Percentiles rank a stretch among this genome's conserved stretches.
These are phyloP conservation scores for Discostella stelligera DNA, from an alignment of 352 stramenopile genomes.

Conservation along the genomic window DNA sequence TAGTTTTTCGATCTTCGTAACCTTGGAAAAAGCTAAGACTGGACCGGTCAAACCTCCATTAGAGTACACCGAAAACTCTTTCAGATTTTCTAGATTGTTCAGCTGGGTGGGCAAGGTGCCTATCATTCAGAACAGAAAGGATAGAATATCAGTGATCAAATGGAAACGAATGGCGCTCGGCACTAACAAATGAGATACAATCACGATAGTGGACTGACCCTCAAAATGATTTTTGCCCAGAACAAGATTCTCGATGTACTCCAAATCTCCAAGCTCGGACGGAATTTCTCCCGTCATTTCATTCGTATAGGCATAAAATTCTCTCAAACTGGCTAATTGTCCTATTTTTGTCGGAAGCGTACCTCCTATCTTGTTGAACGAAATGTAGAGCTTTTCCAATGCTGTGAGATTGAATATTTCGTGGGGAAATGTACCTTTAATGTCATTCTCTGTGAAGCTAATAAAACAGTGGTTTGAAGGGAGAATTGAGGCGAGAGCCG, in stretches of 20 bases:
- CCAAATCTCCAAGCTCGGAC: constrained; percentile 63
- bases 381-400: constrained; percentile 54
- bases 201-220: constrained; percentile 23
- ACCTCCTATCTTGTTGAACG: constrained; percentile 54
- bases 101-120: constrained; percentile 50
- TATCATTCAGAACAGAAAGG: constrained; percentile 8
- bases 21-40: constrained; percentile 46
- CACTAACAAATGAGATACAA: background rate
- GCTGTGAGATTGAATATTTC: constrained; percentile 64
- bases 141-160: background rate
- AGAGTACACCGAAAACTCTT: constrained; percentile 56
- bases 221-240: constrained; percentile 53
- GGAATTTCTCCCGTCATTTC: constrained; percentile 64
- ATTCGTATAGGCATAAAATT: constrained; percentile 66
- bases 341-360: constrained; percentile 61
- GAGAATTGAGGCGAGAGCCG: background rate
- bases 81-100: constrained; percentile 52
- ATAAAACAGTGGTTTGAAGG: constrained; percentile 6
- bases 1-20: constrained; percentile 49
- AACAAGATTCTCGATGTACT: constrained; percentile 47
- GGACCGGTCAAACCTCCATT: constrained; percentile 31
- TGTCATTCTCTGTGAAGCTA: constrained; percentile 53
- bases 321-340: constrained; percentile 57
- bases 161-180: background rate
- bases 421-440: constrained; percentile 59